Conservation (phyloP, 768 basidiomycete species). For the Mycena crocata region DNA sequence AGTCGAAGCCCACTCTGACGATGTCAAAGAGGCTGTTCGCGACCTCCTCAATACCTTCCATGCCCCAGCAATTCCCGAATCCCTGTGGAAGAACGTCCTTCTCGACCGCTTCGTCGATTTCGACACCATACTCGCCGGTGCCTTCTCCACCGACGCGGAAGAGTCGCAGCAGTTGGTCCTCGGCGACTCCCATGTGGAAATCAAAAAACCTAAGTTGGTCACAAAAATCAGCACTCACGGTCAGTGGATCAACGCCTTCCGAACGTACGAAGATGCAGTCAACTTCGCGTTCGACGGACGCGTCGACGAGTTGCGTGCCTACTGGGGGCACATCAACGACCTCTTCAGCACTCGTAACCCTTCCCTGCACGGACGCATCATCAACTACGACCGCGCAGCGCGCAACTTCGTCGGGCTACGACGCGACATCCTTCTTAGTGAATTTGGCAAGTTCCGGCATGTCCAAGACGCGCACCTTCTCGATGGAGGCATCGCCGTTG, state of each 20-base stretch:
- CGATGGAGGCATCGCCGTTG: constrained; percentile 8
- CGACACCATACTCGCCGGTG: constrained; percentile 10
- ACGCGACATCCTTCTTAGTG: constrained; percentile 3
- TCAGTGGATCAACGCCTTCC: constrained; percentile 15
- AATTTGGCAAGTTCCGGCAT: constrained; percentile 1
- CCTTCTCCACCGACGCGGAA: constrained; percentile 11
- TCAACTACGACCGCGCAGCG: constrained; percentile 15
- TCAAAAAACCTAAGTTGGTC: constrained; percentile 27
- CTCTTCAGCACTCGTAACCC: background rate
- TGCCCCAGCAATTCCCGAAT: constrained; percentile 9
- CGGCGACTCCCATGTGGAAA: no score
- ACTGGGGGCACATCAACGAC: constrained; percentile 12
- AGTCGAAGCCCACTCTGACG: constrained; percentile 6
- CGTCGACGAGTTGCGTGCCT: background rate
- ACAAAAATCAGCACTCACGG: constrained; percentile 10
- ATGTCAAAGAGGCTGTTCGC: background rate
- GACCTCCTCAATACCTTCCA: constrained; percentile 11
- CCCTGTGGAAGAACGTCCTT: constrained; percentile 12
- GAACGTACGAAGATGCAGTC: constrained; percentile 7
- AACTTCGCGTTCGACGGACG: constrained; percentile 1
- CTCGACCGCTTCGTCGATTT: constrained; percentile 22
- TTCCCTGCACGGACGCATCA: constrained; percentile 2
- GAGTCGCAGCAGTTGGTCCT: constrained; percentile 17
- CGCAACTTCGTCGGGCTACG: constrained; percentile 9
- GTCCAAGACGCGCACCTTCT: no score